A percentile compares a stretch with the other conserved stretches of the same genome.
Conservation (phyloP, 306 rosid genomes). For the Rubus idaeus region DNA sequence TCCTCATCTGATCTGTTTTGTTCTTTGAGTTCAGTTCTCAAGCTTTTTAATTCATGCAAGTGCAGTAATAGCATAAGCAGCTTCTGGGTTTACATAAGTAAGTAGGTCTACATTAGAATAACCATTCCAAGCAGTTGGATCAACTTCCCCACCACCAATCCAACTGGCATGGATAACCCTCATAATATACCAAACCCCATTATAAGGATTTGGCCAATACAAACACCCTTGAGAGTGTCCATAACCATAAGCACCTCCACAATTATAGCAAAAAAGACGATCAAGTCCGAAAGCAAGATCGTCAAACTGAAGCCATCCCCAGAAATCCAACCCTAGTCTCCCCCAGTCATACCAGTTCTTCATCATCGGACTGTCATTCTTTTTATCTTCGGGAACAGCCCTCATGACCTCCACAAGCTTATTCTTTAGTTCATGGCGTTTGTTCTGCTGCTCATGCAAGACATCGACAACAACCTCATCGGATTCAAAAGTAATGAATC, state of each 20-base stretch:
- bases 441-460: background rate
- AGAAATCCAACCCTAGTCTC: background rate
- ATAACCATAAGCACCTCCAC: background rate
- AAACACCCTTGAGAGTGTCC: background rate
- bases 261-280: background rate
- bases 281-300: background rate
- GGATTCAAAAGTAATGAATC: constrained; percentile 15
- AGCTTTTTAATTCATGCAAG: background rate
- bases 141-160: background rate
- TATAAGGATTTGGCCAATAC: background rate
- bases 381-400: background rate
- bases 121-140: background rate
- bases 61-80: too few relatives aligned
- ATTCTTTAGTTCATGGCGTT: background rate
- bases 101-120: background rate
- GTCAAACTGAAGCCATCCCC: background rate
- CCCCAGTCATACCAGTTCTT: too few relatives aligned
- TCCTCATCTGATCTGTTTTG: background rate
- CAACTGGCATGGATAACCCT: background rate
- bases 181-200: background rate
- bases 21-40: background rate
- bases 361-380: background rate
- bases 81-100: background rate
- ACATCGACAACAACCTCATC: background rate
- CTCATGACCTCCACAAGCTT: constrained; percentile 19